These are phyloP conservation scores for Termitomyces sp. DNA, from an alignment of 768 basidiomycete species.

Conservation along the genomic window DNA sequence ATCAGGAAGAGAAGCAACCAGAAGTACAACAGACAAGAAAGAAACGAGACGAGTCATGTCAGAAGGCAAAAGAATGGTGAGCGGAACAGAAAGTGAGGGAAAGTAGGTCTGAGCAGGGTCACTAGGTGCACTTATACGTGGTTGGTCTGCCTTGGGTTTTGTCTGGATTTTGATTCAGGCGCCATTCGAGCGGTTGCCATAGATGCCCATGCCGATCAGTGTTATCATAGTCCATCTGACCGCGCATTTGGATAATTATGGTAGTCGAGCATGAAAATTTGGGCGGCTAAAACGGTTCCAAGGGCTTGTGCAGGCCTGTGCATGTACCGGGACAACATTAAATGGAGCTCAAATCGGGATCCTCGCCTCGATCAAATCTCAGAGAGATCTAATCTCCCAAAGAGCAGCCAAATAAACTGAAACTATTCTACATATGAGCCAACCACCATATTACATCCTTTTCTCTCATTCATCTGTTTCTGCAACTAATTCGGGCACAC, in stretches of 20 bases:
- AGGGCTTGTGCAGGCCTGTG: not conserved
- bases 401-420: conserved; percentile 5
- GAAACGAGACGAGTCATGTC: conserved; percentile 32
- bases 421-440: conserved; percentile 12
- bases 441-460: conserved; percentile 64
- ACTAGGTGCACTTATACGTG: conserved; percentile 4
- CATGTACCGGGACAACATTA: not conserved
- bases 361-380: not conserved
- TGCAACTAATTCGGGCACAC: conserved; percentile 25
- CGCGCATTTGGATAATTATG: not conserved
- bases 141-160: not conserved
- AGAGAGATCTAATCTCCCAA: not conserved
- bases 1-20: conserved; percentile 27
- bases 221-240: conserved; percentile 3
- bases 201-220: conserved; percentile 13
- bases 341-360: not conserved
- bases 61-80: conserved; percentile 18
- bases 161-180: conserved; percentile 5
- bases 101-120: conserved; percentile 4
- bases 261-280: not conserved
- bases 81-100: conserved; percentile 12
- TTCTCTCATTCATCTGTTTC: conserved; percentile 50
- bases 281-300: not conserved
- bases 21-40: conserved; percentile 27
- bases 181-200: conserved; percentile 14